Conservation (phyloP, 2,329 filamentous ascomycete genomes). For the Penicillium sp. region DNA sequence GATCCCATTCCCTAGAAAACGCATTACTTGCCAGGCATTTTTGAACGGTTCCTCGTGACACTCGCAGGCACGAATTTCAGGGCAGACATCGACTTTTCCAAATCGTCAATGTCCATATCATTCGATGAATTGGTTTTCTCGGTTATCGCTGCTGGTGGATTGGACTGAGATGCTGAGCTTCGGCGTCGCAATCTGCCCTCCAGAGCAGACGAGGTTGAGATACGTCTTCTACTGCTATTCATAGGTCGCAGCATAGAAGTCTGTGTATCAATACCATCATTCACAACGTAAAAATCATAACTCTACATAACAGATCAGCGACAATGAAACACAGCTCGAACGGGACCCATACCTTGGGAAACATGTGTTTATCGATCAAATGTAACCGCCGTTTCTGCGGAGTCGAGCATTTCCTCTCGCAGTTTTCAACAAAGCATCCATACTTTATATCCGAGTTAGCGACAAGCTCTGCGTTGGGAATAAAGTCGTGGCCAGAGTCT, state of each 20-base stretch:
- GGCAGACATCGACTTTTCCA: constrained; percentile 45
- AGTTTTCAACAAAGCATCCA: constrained; percentile 84
- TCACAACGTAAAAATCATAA: constrained; percentile 83
- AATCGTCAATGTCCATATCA: constrained; percentile 36
- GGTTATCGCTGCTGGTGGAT: constrained; percentile 1
- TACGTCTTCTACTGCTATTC: constrained; percentile 32
- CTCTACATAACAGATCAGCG: constrained; percentile 45
- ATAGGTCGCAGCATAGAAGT: constrained; percentile 65
- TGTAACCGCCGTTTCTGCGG: constrained; percentile 81
- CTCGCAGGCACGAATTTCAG: constrained; percentile 45
- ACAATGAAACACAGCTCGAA: not conserved
- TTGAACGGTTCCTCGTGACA: constrained; percentile 34
- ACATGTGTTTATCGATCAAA: constrained; percentile 90
- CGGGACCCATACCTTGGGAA: constrained; percentile 57
- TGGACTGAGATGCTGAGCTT: constrained; percentile 30
- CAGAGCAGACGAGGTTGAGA: constrained; percentile 35
- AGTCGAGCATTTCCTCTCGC: constrained; percentile 77
- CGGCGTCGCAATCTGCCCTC: constrained; percentile 35
- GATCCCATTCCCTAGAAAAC: not conserved
- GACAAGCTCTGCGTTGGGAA: no score
- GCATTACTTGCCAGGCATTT: constrained; percentile 11
- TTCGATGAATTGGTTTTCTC: constrained; percentile 9
- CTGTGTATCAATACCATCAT: constrained; percentile 82
- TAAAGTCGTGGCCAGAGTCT: not conserved
- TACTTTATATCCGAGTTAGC: constrained; percentile 52